Evolutionary conservation across 2,329 filamentous ascomycete genomes (phyloP), one percentile per base, ranked within the genome.

Genomic region (Xylariaceae sp.): DNA sequence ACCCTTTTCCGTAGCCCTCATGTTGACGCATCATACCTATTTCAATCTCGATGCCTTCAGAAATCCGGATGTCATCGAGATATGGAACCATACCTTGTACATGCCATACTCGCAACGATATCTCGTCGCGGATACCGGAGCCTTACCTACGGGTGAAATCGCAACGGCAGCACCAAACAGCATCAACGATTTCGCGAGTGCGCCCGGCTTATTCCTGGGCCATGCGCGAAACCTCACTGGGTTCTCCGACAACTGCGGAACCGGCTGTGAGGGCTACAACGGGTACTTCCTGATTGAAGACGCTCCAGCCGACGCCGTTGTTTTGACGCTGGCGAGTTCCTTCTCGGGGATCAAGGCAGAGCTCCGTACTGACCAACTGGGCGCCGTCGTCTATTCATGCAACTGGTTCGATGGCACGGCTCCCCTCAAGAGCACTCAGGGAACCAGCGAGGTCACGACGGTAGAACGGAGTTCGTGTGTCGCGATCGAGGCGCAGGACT

Each of bases 401-500:
- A 74, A 74, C 54, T 79, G 76, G 76, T 75, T 76, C 67, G 75
- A 76, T 55, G 75, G 75, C 30, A 69, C 68, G 71, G 72, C 78
- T 2, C 67, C 76, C 0, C 64, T 86, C 53, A 86, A 86, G 72
- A 76, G 74, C 44, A 83, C 79, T 1, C 83, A 86, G 71, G 81
- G 81, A 11, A 73, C 79, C 41, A 65, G 61, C 27, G 68, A 64
- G 2, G 67, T 70, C n/a, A 70, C 65, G 43, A 74, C 68, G 59
- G 76, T 83, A 6, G 72, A 74, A 53, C 69, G 86, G 67, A 86
- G 85, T 64, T 86, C 84, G 26, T 91, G 87, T 66, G 68, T 90
- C 5, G 88, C 89, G 34, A 82, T 91, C 66, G 88, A 91, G 72
- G 84, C 87, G 2, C 83, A 90, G 68, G 86, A 88, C 66, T 91